Evolutionary conservation across 1,139 yeast species (phyloP), one percentile per base, ranked within the genome.

Genomic region (Meyerozyma sp.): DNA sequence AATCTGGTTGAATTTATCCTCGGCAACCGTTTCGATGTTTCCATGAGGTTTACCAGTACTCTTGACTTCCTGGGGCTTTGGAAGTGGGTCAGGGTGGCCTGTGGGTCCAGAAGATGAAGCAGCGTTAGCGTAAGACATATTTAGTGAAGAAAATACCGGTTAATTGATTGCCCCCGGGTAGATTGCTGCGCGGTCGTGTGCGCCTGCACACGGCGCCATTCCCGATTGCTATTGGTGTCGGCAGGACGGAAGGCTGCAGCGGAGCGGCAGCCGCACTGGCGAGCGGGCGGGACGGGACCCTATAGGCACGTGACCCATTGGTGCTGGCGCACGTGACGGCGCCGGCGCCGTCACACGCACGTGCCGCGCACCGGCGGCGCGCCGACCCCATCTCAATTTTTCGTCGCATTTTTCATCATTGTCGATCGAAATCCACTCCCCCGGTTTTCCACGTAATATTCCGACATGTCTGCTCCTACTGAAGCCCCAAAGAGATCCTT

Each of bases 391-490:
- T 32, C 36, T 36, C 32, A 11, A 27, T 39, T 35, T 27, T 25
- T 16, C 36, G 9, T 29, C 25, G 16, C 32, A 41, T 34, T 43
- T 39, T 44, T 47, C 41, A 43, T 41, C 38, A 47, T 63, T 68
- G 82, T 84, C 91, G 93, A 84, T 82, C 73, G 93, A 84, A 83
- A 84, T 82, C 87, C 89, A 84, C 79, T 84, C 60, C 77, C 87
- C 78, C 90, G 88, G 87, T 84, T 84, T 84, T 84, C 93, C 91
- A 81, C 85, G 91, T 79, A 68, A 79, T 79, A 84, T 84, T 79
- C 91, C 91, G 91, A 83, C 84, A 83, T 84, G 91, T 82, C 88
- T 62, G 83, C 85, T 65, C 74, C 77, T 60, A 58, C 66, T 62
- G 75, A 70, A 63, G 79, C 77, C 56, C 81, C 78, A 68, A 73